Base-by-base conservation (phyloP, 2,329 filamentous ascomycete genomes). In the Monilinia fructicola region DNA sequence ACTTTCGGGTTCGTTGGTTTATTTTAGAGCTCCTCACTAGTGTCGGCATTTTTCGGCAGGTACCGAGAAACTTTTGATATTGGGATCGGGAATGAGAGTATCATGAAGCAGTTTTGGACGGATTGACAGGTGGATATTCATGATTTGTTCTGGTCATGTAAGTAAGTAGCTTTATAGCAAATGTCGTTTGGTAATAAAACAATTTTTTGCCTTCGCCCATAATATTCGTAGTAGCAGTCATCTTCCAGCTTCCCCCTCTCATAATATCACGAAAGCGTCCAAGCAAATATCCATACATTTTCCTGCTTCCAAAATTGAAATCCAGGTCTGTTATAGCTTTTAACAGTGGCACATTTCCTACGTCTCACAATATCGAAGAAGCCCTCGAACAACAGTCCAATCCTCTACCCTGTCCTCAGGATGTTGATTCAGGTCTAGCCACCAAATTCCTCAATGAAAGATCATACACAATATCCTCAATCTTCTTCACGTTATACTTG, bases 391-490 rank as follows among this genome's bases (percentile, higher is more conserved):
- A 67, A 56, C 31, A 42, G 42, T 52, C 28, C 53, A 63, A 18
- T 18, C 4, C 0, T 14, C 35, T 28, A 63, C 44, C 40, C 31
- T 48, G n/a, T 28, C 58, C 31, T 59, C 55, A 54, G 60, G 50
- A 52, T 42, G 48, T 35, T 28, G 16, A 68, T 23, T 60, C 69
- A 35, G 71, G 64, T 50, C 71, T 76, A 48, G 89, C 86, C 59
- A 96, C 83, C 75, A 98, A 78, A 61, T 95, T 94, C 67, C 95
- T 86, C 76, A 99, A 80, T 31, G 91, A 94, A 66, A 99, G 81
- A 77, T 99, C 95, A 76, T 99, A 99, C 61, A 98, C 94, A 16
- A 99, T 93, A 76, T 98, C 95, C 82, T 99, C 95, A 16, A 97
- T 92, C 78, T 96, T 94, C 84, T 98, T 99, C 75, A 99, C 92